Evolutionary conservation across 2,329 filamentous ascomycete genomes (phyloP).

Genomic region (Coniella lustricola): DNA sequence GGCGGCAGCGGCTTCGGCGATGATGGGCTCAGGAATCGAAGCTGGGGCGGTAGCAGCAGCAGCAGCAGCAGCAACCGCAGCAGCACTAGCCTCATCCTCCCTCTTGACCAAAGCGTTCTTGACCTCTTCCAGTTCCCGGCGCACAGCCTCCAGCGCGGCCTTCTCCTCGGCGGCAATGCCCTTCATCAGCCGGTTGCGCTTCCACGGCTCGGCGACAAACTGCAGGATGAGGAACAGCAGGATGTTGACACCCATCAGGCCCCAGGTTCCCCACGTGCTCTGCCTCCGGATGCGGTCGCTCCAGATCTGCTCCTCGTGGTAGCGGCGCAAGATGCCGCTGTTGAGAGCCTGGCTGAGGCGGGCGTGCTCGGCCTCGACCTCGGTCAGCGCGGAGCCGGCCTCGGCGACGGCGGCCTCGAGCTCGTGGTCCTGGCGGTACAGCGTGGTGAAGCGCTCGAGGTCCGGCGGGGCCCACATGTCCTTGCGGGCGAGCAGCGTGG

Average conservation of each 20-base stretch:
- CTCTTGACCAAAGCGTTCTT: constrained; percentile 22
- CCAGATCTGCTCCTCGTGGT: constrained; percentile 99
- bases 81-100: constrained; percentile 11
- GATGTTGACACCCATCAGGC: constrained; percentile 94
- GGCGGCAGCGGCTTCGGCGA: no score
- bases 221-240: constrained; percentile 80
- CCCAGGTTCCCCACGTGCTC: constrained; percentile 98
- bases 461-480: constrained; percentile 83
- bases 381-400: constrained; percentile 64
- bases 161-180: constrained; percentile 77
- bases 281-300: constrained; percentile 93
- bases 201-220: constrained; percentile 89
- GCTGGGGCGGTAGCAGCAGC: constrained; percentile 1
- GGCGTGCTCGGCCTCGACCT: constrained; percentile 74
- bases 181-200: constrained; percentile 69
- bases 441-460: constrained; percentile 85
- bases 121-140: constrained; percentile 33
- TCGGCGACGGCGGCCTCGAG: constrained; percentile 78
- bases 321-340: constrained; percentile 77
- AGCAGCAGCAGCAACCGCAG: constrained; percentile 9
- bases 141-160: constrained; percentile 43
- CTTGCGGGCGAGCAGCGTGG: constrained; percentile 86
- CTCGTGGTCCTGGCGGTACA: constrained; percentile 88
- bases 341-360: constrained; percentile 69
- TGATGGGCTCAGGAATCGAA: no score